Evolutionary conservation across 768 basidiomycete species (phyloP).

Genomic region (Termitomyces titanicus): DNA sequence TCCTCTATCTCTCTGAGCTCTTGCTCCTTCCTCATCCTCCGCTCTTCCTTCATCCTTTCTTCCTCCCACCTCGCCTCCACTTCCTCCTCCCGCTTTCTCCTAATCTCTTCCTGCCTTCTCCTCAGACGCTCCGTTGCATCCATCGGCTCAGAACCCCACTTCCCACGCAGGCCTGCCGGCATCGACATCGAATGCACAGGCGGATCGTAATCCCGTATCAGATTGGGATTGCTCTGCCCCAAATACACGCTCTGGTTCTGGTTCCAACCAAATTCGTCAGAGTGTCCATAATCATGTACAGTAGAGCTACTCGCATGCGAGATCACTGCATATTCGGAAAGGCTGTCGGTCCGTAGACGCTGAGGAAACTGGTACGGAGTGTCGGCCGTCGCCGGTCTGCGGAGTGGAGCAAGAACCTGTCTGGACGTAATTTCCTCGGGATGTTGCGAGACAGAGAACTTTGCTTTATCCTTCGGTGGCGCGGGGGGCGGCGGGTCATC

Average conservation of each 20-base stretch:
- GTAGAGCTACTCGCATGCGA: slow-evolving; percentile 30
- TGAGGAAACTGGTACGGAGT: slow-evolving; percentile 11
- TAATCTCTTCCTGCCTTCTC: slow-evolving; percentile 26
- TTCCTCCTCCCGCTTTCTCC: slow-evolving; percentile 28
- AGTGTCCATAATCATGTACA: slow-evolving; percentile 19
- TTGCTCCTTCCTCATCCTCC: slow-evolving; percentile 41
- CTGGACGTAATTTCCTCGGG: slow-evolving; percentile 7
- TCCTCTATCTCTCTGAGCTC: slow-evolving; percentile 36
- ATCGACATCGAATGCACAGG: slow-evolving; percentile 11
- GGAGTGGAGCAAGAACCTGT: slow-evolving; percentile 16
- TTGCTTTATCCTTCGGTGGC: slow-evolving; percentile 42
- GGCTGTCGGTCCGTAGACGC: slow-evolving; percentile 28
- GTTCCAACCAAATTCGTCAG: slow-evolving; percentile 15
- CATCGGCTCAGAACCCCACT: slow-evolving; percentile 30
- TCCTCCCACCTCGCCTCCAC: slow-evolving; percentile 46
- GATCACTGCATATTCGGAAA: slow-evolving; percentile 40
- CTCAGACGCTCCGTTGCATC: slow-evolving; percentile 33
- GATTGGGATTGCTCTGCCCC: slow-evolving; percentile 2
- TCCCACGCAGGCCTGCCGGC: slow-evolving; percentile 27
- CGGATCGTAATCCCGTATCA: not conserved
- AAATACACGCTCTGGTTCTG: slow-evolving; percentile 12
- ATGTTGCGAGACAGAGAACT: slow-evolving; percentile 14
- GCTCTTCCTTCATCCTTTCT: slow-evolving; percentile 33
- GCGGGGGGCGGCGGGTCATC: slow-evolving; percentile 42
- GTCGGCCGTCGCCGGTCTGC: slow-evolving; percentile 2